Evolutionary conservation across 441 rosid species (phyloP).

Genomic region (Pelargonium fulgidum): DNA sequence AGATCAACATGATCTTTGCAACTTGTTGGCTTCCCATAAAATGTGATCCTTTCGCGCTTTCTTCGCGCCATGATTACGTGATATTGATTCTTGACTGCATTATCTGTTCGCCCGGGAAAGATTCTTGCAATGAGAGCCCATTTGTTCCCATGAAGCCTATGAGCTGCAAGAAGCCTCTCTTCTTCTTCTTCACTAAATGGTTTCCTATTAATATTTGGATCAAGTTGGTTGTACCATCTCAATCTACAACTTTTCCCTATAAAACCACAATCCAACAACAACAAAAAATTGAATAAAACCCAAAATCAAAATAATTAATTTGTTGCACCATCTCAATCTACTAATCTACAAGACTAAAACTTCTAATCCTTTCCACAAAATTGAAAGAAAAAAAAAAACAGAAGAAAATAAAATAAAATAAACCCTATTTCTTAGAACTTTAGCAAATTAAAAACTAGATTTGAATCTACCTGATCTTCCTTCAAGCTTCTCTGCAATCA

Average conservation of each 20-base stretch:
- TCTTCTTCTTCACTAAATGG: conserved; percentile 87
- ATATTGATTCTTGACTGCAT: conserved; percentile 99
- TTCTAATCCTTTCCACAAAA: too few species aligned
- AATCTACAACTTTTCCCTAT: conserved; percentile 90
- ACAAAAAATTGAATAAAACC: not conserved
- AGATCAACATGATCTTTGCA: not conserved
- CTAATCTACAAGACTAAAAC: not conserved
- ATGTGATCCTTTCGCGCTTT: not conserved
- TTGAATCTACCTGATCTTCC: conserved; percentile 74
- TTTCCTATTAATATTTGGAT: conserved; percentile 82
- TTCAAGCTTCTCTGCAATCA: conserved; percentile 77
- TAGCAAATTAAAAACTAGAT: not conserved
- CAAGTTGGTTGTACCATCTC: conserved; percentile 94
- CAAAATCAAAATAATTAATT: not conserved
- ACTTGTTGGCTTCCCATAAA: not conserved
- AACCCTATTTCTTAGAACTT: not conserved
- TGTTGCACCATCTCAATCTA: not conserved
- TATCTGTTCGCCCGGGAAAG: conserved; percentile 92
- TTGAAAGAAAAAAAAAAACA: conserved; percentile 12
- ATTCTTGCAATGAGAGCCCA: conserved; percentile 93
- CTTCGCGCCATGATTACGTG: conserved; percentile 85
- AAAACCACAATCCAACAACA: conserved; percentile 2
- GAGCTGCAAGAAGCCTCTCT: conserved; percentile 68
- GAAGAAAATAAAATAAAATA: not conserved
- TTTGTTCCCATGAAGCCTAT: conserved; percentile 74